Conservation (phyloP, 139 green algal genomes). For the Chlamydomonas sphaeroides region DNA sequence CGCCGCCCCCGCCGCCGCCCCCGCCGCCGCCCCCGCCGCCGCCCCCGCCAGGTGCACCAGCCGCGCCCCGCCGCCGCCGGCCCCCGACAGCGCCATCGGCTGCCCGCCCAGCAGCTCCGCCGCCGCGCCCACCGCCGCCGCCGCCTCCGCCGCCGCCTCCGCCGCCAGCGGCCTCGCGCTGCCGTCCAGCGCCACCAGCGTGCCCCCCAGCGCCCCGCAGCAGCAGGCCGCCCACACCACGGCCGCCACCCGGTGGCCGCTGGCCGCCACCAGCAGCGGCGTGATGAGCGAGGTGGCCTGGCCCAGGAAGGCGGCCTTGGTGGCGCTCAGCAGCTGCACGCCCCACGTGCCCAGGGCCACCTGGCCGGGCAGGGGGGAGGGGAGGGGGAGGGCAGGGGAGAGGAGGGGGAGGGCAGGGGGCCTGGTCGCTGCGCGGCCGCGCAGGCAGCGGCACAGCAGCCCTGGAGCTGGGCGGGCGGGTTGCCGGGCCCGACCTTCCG, state of each 20-base stretch:
- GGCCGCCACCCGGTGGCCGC: constrained; percentile 12
- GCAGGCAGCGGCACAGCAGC: too few species aligned
- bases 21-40: background rate
- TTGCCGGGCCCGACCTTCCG: too few species aligned
- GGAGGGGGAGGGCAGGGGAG: background rate
- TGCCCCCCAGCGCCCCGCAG: background rate
- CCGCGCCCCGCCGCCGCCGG: background rate
- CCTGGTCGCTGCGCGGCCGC: too few species aligned
- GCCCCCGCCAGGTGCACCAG: background rate
- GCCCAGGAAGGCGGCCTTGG: constrained; percentile 36
- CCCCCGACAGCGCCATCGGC: background rate
- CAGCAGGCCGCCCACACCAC: constrained; percentile 29
- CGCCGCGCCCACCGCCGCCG: background rate
- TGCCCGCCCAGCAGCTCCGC: background rate
- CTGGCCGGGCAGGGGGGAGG: background rate
- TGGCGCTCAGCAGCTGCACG: constrained; percentile 35
- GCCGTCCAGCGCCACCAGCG: constrained; percentile 22
- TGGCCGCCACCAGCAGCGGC: constrained; percentile 22
- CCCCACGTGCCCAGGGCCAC: constrained; percentile 31
- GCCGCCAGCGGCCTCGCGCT: background rate
- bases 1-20: background rate
- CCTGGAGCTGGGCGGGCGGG: too few species aligned
- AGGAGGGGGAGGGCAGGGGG: background rate
- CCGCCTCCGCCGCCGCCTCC: background rate
- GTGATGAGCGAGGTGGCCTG: constrained; percentile 38